These are phyloP conservation scores for Spergularia marina DNA, from an alignment of 148 eudicot species.

Conservation along the genomic window DNA sequence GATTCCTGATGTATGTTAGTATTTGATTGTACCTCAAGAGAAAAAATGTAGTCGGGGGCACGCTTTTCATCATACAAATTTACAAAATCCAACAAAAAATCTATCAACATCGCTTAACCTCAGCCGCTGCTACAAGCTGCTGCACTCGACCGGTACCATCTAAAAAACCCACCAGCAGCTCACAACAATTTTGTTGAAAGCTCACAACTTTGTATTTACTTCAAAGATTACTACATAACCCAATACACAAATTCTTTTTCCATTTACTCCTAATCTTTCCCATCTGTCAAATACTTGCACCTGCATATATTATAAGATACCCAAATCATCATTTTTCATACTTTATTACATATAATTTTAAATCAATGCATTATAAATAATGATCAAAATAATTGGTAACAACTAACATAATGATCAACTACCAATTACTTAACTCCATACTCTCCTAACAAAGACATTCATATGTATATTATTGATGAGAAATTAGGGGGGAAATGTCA, in stretches of 20 bases:
- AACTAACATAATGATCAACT: constrained; percentile 3
- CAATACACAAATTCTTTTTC: constrained; percentile 22
- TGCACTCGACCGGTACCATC: constrained; percentile 71
- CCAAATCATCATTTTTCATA: constrained; percentile 7
- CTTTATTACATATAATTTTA: not conserved
- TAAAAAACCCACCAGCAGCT: constrained; percentile 39
- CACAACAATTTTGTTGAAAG: constrained; percentile 3
- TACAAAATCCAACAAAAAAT: constrained; percentile 44
- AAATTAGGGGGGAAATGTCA: too few species aligned
- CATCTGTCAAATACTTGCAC: constrained; percentile 19
- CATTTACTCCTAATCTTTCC: constrained; percentile 36
- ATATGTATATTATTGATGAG: not conserved
- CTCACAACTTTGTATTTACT: constrained; percentile 19
- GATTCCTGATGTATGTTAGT: constrained; percentile 35
- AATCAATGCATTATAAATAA: not conserved
- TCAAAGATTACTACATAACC: constrained; percentile 24
- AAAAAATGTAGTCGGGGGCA: constrained; percentile 38
- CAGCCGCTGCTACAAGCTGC: constrained; percentile 77
- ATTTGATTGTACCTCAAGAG: constrained; percentile 44
- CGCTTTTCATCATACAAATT: constrained; percentile 54
- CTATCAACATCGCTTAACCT: constrained; percentile 71
- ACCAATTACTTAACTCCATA: not conserved
- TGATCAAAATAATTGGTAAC: constrained; percentile 2
- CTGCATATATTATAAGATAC: constrained; percentile 21
- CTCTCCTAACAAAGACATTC: not conserved